Evolutionary conservation across 2,329 filamentous ascomycete genomes (phyloP).

Genomic region (Lasiodiplodia gonubiensis): DNA sequence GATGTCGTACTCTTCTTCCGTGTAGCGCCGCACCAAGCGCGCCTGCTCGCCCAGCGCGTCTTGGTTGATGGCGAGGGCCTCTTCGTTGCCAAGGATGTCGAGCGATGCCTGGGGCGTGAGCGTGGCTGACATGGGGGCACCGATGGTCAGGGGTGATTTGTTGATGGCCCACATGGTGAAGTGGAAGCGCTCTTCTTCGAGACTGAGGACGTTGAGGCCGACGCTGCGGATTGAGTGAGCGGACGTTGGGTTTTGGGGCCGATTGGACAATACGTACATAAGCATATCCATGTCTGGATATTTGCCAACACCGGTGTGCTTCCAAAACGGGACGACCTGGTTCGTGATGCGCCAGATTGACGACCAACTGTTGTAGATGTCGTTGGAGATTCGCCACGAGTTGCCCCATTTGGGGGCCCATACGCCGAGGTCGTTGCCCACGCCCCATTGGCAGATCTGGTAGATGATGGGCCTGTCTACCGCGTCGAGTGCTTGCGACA

Average conservation of each 20-base stretch:
- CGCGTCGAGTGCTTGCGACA: slow-evolving; percentile 33
- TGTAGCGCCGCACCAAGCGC: slow-evolving; percentile 51
- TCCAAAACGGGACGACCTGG: slow-evolving; percentile 40
- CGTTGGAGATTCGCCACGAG: slow-evolving; percentile 36
- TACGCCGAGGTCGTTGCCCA: slow-evolving; percentile 33
- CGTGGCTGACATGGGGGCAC: slow-evolving; percentile 36
- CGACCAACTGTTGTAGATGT: slow-evolving; percentile 23
- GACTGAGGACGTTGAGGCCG: slow-evolving; percentile 19
- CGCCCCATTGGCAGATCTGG: slow-evolving; percentile 38
- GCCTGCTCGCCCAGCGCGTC: slow-evolving; percentile 60
- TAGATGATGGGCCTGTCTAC: slow-evolving; percentile 35
- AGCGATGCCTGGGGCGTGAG: slow-evolving; percentile 8
- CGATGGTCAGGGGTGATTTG: slow-evolving; percentile 54
- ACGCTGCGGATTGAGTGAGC: neutral
- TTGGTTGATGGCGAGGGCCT: slow-evolving; percentile 64
- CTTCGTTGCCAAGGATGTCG: slow-evolving; percentile 53
- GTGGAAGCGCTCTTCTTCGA: slow-evolving; percentile 51
- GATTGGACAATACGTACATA: neutral
- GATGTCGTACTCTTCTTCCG: slow-evolving; percentile 46
- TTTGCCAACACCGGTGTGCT: slow-evolving; percentile 37
- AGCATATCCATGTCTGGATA: slow-evolving; percentile 34
- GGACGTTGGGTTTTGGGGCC: neutral
- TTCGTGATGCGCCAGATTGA: slow-evolving; percentile 41
- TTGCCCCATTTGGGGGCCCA: slow-evolving; percentile 37
- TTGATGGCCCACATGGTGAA: slow-evolving; percentile 56